A percentile compares a stretch with the other conserved stretches of the same genome.
Evolutionary conservation across 352 stramenopile species (phyloP).

Genomic region (Pythium dissotocum): DNA sequence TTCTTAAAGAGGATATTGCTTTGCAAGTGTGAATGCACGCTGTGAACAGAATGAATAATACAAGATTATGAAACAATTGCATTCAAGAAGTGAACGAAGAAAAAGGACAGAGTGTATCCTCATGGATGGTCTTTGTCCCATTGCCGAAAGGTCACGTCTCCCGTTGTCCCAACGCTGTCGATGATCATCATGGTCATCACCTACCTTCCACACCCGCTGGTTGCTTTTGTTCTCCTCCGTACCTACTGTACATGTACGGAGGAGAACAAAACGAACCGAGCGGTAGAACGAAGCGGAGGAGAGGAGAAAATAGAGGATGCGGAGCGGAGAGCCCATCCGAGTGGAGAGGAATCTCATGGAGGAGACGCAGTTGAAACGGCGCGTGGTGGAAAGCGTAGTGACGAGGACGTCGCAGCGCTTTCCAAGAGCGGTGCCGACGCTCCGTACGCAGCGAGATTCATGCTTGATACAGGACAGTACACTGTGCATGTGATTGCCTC

Average conservation of each 20-base stretch:
- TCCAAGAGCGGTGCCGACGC: neutral
- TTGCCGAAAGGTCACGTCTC: neutral
- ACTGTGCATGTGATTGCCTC: neutral
- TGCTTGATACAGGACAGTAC: neutral
- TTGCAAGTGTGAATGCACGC: no score
- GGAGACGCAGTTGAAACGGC: neutral
- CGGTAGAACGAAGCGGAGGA: neutral
- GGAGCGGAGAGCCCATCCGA: constrained; percentile 1
- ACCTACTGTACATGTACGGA: neutral
- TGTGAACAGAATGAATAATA: no score
- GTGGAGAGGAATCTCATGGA: neutral
- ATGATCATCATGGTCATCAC: neutral
- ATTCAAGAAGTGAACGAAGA: neutral
- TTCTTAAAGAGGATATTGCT: neutral
- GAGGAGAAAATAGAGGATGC: neutral
- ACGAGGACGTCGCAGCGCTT: neutral
- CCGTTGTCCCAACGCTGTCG: neutral
- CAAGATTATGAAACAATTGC: neutral
- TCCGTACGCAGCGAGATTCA: neutral
- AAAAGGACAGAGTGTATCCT: neutral
- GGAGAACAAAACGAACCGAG: neutral
- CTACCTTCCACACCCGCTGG: no score
- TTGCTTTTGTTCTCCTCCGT: no score
- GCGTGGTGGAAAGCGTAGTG: neutral
- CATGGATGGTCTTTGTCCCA: neutral